Evolutionary conservation across 2,329 filamentous ascomycete genomes (phyloP).

Genomic region (Cytospora leucostoma): DNA sequence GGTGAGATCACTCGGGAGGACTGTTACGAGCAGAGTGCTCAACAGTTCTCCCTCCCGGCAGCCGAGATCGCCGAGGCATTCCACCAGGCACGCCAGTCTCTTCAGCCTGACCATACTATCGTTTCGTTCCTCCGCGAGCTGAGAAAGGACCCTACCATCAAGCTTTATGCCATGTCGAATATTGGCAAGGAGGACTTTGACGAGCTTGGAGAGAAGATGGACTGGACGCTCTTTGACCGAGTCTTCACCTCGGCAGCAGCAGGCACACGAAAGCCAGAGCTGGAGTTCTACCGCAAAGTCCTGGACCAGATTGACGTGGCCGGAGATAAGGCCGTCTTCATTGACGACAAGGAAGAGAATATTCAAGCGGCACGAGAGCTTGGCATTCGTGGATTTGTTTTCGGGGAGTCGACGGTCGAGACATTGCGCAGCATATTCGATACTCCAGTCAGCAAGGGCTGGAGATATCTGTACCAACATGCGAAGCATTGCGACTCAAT

Average conservation of each 20-base stretch:
- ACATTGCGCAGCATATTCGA: background rate
- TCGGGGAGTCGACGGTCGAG: slow-evolving; percentile 20
- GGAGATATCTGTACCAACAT: slow-evolving; percentile 1
- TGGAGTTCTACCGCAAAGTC: slow-evolving; percentile 38
- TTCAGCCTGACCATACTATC: slow-evolving; percentile 33
- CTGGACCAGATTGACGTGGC: slow-evolving; percentile 30
- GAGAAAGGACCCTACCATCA: slow-evolving; percentile 23
- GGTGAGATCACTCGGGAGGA: slow-evolving; percentile 33
- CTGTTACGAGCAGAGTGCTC: slow-evolving; percentile 31
- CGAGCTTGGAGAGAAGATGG: slow-evolving; percentile 31
- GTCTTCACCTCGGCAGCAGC: slow-evolving; percentile 38
- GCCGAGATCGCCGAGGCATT: slow-evolving; percentile 35
- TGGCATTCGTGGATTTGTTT: slow-evolving; percentile 33
- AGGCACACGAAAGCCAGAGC: slow-evolving; percentile 40
- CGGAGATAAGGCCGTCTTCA: background rate
- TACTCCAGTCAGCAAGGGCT: background rate
- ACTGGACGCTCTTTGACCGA: slow-evolving; percentile 39
- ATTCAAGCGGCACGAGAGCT: slow-evolving; percentile 24
- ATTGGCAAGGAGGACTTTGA: slow-evolving; percentile 34
- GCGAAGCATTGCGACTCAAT: background rate
- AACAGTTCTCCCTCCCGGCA: slow-evolving; percentile 32
- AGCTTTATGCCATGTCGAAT: slow-evolving; percentile 39
- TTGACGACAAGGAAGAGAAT: slow-evolving; percentile 11
- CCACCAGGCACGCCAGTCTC: slow-evolving; percentile 34
- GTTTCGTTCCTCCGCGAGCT: slow-evolving; percentile 31